Percentiles rank a stretch among this genome's conserved stretches.
phyloP scores from a whole-genome alignment of 169 alveolate species.

The Cryptosporidium tyzzeri region DNA sequence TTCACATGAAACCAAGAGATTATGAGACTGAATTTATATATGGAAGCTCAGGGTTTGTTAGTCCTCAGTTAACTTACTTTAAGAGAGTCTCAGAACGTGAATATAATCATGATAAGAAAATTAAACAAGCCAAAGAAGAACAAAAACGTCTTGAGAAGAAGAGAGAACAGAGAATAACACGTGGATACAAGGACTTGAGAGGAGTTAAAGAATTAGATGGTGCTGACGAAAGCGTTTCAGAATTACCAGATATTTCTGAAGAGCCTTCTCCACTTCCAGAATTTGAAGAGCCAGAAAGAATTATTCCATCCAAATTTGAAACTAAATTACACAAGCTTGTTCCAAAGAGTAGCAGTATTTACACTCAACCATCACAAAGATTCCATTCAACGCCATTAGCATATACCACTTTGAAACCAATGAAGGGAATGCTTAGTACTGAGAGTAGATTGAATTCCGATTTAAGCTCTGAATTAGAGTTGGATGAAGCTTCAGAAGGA shows the following conservation, averaged over 20 bases:
- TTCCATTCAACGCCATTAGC: not conserved
- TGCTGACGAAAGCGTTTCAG: conserved; percentile 33
- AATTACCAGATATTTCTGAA: conserved; percentile 23
- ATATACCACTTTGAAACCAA: conserved; percentile 53
- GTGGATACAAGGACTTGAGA: conserved; percentile 40
- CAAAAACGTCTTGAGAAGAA: conserved; percentile 23
- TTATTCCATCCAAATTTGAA: conserved; percentile 33
- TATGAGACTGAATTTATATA: conserved; percentile 43
- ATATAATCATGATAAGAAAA: conserved; percentile 11
- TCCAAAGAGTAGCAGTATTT: conserved; percentile 18
- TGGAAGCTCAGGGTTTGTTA: conserved; percentile 20
- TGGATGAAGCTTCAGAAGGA: conserved; percentile 28
- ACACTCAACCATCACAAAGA: conserved; percentile 27
- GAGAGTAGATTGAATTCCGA: too few species aligned
- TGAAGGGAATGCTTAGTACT: not conserved
- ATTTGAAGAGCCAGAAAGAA: not conserved
- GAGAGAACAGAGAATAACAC: conserved; percentile 29
- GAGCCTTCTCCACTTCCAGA: conserved; percentile 70
- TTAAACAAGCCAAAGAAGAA: conserved; percentile 46
- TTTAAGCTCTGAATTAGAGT: not conserved
- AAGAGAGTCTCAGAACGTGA: conserved; percentile 70
- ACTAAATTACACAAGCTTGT: conserved; percentile 19
- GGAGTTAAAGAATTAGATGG: not conserved
- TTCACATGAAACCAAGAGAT: conserved; percentile 32
- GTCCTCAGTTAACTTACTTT: conserved; percentile 32